phyloP scores from a whole-genome alignment of 2,329 filamentous ascomycete species.

The Ceratocystis smalleyi region DNA sequence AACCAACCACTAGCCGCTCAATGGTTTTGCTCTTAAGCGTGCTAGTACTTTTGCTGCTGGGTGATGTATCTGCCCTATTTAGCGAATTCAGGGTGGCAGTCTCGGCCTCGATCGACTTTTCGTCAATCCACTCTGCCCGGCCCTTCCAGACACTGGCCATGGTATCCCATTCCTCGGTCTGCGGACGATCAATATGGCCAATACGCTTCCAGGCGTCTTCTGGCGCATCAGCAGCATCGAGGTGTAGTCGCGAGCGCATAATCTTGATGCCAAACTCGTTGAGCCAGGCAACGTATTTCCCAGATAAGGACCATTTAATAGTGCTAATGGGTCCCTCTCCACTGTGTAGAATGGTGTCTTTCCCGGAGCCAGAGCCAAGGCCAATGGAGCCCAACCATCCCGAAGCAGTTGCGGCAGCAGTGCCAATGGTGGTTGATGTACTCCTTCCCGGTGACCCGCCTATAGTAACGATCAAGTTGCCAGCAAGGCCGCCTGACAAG shows the following conservation, averaged over 20 bases:
- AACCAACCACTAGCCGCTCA: conserved; percentile 80
- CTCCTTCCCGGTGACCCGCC: conserved; percentile 67
- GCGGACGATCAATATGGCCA: conserved; percentile 78
- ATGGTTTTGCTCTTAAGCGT: conserved; percentile 30
- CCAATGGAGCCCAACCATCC: conserved; percentile 88
- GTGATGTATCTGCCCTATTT: not conserved
- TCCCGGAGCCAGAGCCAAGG: conserved; percentile 51
- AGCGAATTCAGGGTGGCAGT: conserved; percentile 30
- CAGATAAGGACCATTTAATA: conserved; percentile 88
- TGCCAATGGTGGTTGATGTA: conserved; percentile 73
- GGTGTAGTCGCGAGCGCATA: conserved; percentile 75
- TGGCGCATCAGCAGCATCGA: conserved; percentile 44
- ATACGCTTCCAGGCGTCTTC: conserved; percentile 91
- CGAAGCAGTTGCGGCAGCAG: conserved; percentile 67
- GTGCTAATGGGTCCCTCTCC: conserved; percentile 83
- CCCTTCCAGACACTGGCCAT: conserved; percentile 96
- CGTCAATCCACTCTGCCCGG: conserved; percentile 82
- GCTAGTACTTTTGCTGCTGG: not conserved
- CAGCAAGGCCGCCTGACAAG: conserved; percentile 76
- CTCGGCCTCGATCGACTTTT: conserved; percentile 59
- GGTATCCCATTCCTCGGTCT: conserved; percentile 77
- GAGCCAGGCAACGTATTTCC: conserved; percentile 85
- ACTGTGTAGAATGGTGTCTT: conserved; percentile 74
- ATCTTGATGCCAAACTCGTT: conserved; percentile 97
- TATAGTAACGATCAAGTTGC: conserved; percentile 70